These are phyloP conservation scores for Aplosporella prunicola DNA, from an alignment of 2,329 filamentous ascomycete genomes.

Conservation along the genomic window DNA sequence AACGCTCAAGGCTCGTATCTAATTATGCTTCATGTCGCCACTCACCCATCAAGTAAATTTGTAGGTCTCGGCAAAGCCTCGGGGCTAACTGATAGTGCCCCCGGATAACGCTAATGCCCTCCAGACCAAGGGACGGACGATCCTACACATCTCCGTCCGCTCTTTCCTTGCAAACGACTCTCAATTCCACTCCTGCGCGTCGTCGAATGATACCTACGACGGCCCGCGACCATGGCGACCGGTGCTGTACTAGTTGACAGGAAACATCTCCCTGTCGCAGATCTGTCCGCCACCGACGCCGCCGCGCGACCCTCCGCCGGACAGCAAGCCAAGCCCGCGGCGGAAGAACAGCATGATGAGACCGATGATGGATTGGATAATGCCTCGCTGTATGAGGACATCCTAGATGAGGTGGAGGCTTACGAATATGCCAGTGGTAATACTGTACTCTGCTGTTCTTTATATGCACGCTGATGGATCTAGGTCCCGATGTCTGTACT, in stretches of 20 bases:
- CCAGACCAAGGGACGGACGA: no score
- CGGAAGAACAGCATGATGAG: constrained; percentile 13
- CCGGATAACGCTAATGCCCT: no score
- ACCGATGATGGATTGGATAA: constrained; percentile 23
- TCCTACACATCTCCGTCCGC: no score
- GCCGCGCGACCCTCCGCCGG: constrained; percentile 3
- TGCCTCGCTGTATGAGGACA: constrained; percentile 18
- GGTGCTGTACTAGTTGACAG: constrained; percentile 8
- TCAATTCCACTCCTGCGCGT: no score
- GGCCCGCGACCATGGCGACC: constrained; percentile 11
- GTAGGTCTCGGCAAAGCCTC: no score
- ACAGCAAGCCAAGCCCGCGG: constrained; percentile 6
- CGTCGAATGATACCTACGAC: no score
- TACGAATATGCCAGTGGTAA: constrained; percentile 10
- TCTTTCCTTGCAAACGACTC: no score
- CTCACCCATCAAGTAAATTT: no score
- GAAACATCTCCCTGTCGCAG: constrained; percentile 8
- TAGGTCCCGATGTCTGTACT: constrained; percentile 23
- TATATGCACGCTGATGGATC: constrained; percentile 2
- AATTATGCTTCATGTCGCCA: no score
- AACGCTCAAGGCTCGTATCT: no score
- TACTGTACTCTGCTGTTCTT: background rate
- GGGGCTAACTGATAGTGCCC: no score
- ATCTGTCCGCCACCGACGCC: constrained; percentile 5
- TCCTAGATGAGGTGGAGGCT: constrained; percentile 13